Evolutionary conservation across 1,139 yeast species (phyloP).

Genomic region (Nematodospora anomalae): DNA sequence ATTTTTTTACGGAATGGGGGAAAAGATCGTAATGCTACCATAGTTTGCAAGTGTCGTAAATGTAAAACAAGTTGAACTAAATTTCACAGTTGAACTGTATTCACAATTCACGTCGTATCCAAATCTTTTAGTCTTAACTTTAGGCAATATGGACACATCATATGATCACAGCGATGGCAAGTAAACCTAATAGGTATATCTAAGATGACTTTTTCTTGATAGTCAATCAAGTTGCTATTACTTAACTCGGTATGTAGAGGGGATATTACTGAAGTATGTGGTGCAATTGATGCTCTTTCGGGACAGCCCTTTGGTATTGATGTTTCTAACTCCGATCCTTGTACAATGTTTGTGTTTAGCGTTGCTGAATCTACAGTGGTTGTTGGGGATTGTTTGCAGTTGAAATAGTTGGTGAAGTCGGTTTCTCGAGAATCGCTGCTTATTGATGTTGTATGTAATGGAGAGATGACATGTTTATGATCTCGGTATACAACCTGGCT

Average conservation of each 20-base stretch:
- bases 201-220: slow-evolving; percentile 16
- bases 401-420: slow-evolving; percentile 9
- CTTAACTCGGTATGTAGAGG: slow-evolving; percentile 12
- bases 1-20: too few relatives aligned
- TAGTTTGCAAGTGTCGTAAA: too few relatives aligned
- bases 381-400: slow-evolving; percentile 6
- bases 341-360: too few relatives aligned
- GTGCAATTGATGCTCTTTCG: slow-evolving; percentile 4
- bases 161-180: slow-evolving; percentile 49
- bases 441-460: slow-evolving; percentile 3
- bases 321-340: neutral
- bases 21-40: too few relatives aligned
- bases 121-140: slow-evolving; percentile 45
- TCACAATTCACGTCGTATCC: slow-evolving; percentile 1
- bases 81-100: too few relatives aligned
- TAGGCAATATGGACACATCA: slow-evolving; percentile 57
- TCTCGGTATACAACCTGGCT: slow-evolving; percentile 29
- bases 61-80: too few relatives aligned
- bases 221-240: slow-evolving; percentile 10
- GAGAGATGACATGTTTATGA: slow-evolving; percentile 11
- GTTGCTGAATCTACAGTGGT: too few relatives aligned
- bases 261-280: slow-evolving; percentile 10
- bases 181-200: slow-evolving; percentile 38
- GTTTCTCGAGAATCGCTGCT: too few relatives aligned
- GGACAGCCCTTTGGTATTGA: slow-evolving; percentile 3